Percentiles rank a stretch among this genome's conserved stretches.
phyloP scores from a whole-genome alignment of 1,139 yeast genomes.

The Candida tropicalis region DNA sequence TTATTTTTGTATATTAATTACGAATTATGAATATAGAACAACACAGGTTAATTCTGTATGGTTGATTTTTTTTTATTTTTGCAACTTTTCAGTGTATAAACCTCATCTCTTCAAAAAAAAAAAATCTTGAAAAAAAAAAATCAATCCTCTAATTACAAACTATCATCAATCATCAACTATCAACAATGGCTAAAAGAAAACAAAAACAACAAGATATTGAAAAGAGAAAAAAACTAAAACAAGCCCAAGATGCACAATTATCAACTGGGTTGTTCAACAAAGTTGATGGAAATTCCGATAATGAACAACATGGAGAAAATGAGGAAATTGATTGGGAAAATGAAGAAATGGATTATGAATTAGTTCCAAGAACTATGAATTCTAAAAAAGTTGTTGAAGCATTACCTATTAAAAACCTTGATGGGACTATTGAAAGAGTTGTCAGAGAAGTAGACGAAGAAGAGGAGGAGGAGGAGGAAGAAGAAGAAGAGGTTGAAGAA shows the following conservation, averaged over 20 bases:
- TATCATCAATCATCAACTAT: background rate
- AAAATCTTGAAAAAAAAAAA: conserved; percentile 8
- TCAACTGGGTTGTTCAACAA: conserved; percentile 44
- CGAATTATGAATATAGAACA: background rate
- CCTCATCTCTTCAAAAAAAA: conserved; percentile 6
- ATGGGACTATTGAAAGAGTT: conserved; percentile 72
- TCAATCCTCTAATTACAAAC: background rate
- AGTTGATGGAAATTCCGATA: conserved; percentile 18
- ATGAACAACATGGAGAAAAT: conserved; percentile 15
- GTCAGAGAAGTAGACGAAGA: conserved; percentile 34
- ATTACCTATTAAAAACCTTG: conserved; percentile 75
- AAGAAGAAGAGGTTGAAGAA: conserved; percentile 24
- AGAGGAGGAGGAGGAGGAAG: conserved; percentile 22
- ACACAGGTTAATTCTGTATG: background rate
- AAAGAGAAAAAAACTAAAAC: conserved; percentile 53
- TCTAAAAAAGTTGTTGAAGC: conserved; percentile 61
- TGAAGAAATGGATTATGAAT: conserved; percentile 71
- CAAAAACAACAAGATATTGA: conserved; percentile 47
- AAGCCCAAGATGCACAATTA: conserved; percentile 48
- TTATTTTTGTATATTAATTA: no score
- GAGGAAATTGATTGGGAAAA: conserved; percentile 48
- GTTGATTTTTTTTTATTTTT: background rate
- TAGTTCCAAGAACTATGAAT: conserved; percentile 51
- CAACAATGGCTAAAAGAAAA: conserved; percentile 44
- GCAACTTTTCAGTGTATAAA: background rate